Evolutionary conservation across 768 basidiomycete genomes (phyloP), one percentile per base, ranked within the genome.

Genomic region (Clavaria fumosa): DNA sequence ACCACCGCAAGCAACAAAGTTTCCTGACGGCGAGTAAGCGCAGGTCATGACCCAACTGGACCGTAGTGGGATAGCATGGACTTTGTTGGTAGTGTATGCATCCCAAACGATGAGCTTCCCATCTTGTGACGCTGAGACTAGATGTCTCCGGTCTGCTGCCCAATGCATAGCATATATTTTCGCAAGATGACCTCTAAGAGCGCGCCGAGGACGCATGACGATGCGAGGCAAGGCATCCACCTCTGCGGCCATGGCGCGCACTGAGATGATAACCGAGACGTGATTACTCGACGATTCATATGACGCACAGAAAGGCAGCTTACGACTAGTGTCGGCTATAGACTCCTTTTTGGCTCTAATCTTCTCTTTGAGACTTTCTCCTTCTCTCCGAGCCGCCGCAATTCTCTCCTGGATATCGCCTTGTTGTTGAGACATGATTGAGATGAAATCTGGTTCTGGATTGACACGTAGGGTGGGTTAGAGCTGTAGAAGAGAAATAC

Each of bases 101-200:
- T 99, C 93, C 93, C 93, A 99, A 38, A 99, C 93, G 54, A 99
- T 97, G 42, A 99, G 74, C 60, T 99, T 99, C 37, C 93, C 93
- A 54, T 99, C 93, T 57, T 99, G 93, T 2, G 93, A 97, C n/a
- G 93, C 93, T 11, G 95, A 97, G 23, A 99, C 93, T 43, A 99
- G 75, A 66, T 99, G 93, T 50, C 95, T 72, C 52, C 89, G 75
- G 66, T 99, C 93, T 37, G 83, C 78, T 23, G 93, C 83, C 95
- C 95, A 99, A 59, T 99, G 95, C 85, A 99, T 95, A 34, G 93
- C 93, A 58, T 99, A 99, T 53, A 99, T 97, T 70, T 99, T 99
- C 44, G 93, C 93, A 37, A 99, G 76, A 61, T 99, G 93, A 19
- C 93, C 93, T 53, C 90, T 80, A 49, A 99, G 78, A 45, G 88